These are phyloP conservation scores for Clitoria ternatea DNA, from an alignment of 306 rosid genomes.

Conservation along the genomic window DNA sequence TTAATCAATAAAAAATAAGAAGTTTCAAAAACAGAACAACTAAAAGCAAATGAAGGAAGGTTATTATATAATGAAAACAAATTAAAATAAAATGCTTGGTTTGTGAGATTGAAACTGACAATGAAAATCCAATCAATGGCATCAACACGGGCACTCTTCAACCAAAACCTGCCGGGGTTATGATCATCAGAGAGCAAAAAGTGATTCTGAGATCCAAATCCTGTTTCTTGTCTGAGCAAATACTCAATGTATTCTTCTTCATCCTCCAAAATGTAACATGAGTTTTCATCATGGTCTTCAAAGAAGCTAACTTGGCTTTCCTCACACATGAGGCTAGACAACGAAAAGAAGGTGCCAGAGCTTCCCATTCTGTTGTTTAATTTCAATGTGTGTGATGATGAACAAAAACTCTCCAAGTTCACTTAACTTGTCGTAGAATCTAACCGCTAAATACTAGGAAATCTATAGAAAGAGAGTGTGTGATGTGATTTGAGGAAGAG, in stretches of 20 bases:
- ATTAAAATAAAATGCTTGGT: too few relatives aligned
- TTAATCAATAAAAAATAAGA: background rate
- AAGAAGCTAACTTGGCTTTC: constrained; percentile 49
- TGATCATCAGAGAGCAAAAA: constrained; percentile 23
- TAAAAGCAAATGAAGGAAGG: background rate
- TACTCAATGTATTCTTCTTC: constrained; percentile 59
- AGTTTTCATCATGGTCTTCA: constrained; percentile 19
- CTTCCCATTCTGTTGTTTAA: constrained; percentile 48
- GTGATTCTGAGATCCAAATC: constrained; percentile 36
- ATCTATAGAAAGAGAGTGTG: constrained; percentile 25
- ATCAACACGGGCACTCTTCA: constrained; percentile 52
- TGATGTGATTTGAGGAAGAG: constrained; percentile 9
- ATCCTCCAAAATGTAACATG: constrained; percentile 39
- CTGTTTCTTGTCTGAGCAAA: constrained; percentile 57
- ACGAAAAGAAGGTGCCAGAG: constrained; percentile 40
- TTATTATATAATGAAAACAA: background rate
- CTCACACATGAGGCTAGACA: constrained; percentile 55
- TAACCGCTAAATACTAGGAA: constrained; percentile 38
- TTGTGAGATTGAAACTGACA: constrained; percentile 50
- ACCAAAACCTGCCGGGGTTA: constrained; percentile 36
- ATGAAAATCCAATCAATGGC: constrained; percentile 82
- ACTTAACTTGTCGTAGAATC: constrained; percentile 24
- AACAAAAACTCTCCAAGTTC: constrained; percentile 13
- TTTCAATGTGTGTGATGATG: background rate
- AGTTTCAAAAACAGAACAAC: constrained; percentile 17